These are phyloP conservation scores for Curvularia verruculosa DNA, from an alignment of 2,329 filamentous ascomycete genomes.

Conservation along the genomic window DNA sequence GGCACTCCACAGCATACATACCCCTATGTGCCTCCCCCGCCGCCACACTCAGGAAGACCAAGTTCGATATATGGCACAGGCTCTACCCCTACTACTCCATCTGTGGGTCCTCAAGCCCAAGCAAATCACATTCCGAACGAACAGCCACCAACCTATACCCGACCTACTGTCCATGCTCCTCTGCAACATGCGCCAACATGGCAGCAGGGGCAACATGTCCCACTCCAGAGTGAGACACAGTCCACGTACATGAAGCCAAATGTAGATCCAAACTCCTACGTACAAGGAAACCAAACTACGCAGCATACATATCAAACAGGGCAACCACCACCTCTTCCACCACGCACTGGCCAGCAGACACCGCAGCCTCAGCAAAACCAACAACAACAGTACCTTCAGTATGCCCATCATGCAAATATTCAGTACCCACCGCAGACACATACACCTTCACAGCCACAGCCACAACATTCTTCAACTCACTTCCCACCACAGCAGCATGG, in stretches of 20 bases:
- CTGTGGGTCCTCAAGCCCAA: conserved; percentile 17
- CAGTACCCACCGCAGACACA: conserved; percentile 21
- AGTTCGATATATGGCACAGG: conserved; percentile 39
- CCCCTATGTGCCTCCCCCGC: conserved; percentile 35
- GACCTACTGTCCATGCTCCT: conserved; percentile 44
- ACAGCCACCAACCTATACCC: conserved; percentile 43
- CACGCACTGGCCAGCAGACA: conserved; percentile 9
- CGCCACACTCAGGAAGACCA: conserved; percentile 34
- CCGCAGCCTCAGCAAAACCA: conserved; percentile 17
- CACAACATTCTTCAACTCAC: conserved; percentile 8
- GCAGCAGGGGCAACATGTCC: conserved; percentile 46
- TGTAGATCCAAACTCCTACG: conserved; percentile 35
- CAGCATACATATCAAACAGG: conserved; percentile 22
- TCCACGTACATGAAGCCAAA: conserved; percentile 41
- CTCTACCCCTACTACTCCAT: conserved; percentile 22
- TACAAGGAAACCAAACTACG: conserved; percentile 33
- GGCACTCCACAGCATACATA: conserved; percentile 33
- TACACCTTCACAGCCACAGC: conserved; percentile 3
- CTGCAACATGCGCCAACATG: conserved; percentile 47
- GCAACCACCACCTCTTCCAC: conserved; percentile 16
- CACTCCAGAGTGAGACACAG: conserved; percentile 38
- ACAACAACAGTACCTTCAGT: conserved; percentile 22
- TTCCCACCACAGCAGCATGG: conserved; percentile 11
- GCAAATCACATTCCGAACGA: conserved; percentile 40
- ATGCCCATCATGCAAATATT: conserved; percentile 6